Conservation (phyloP, 169 alveolate genomes). For the Toxoplasma gondii region DNA sequence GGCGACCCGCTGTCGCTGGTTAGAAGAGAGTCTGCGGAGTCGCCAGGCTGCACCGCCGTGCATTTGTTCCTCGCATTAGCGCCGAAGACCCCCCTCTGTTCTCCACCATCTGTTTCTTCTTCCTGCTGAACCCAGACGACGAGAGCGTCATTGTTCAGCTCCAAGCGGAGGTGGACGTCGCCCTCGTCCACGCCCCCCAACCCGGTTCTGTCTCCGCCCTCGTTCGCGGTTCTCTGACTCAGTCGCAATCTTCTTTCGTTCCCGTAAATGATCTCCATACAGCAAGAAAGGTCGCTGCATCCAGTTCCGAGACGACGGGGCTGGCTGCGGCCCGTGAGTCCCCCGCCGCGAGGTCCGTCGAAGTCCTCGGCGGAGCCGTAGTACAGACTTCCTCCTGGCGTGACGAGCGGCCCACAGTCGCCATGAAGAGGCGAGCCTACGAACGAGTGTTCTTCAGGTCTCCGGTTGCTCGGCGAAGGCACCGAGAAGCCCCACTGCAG, state of each 20-base stretch:
- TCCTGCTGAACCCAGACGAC: background rate
- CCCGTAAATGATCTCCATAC: background rate
- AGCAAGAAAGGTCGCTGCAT: background rate
- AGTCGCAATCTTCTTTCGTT: background rate
- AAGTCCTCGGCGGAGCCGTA: background rate
- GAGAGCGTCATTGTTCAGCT: background rate
- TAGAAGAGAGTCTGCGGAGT: no score
- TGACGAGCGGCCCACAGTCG: background rate
- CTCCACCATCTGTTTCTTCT: background rate
- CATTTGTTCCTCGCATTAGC: background rate
- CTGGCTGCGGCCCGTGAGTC: background rate
- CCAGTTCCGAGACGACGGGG: background rate
- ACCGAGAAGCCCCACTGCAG: background rate
- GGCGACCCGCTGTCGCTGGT: no score
- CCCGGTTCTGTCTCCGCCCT: no score
- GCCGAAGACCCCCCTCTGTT: background rate
- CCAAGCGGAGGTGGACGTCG: background rate
- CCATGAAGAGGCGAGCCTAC: background rate
- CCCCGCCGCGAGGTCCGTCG: background rate
- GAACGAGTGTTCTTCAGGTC: background rate
- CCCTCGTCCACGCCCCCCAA: background rate
- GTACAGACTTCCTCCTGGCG: conserved; percentile 17
- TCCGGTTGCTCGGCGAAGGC: background rate
- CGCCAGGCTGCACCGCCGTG: no score
- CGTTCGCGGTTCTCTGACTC: background rate